phyloP scores from a whole-genome alignment of 345 rosid genomes.

The Capsella bursapastoris region DNA sequence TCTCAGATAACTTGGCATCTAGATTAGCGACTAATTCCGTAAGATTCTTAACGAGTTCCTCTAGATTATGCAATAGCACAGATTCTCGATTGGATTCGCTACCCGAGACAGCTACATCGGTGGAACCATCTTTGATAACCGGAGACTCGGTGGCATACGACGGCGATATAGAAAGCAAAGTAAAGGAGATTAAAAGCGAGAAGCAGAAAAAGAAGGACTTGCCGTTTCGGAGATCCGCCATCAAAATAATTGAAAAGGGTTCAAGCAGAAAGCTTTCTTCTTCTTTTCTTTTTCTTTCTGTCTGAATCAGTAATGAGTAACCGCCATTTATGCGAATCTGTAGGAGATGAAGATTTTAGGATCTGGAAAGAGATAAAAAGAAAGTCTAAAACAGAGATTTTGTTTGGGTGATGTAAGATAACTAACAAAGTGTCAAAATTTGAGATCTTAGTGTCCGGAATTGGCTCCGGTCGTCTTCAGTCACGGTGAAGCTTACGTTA shows the following conservation, averaged over 20 bases:
- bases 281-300: not conserved
- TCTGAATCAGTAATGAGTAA: conserved; percentile 44
- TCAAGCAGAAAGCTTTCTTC: conserved; percentile 6
- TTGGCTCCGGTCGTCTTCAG: conserved; percentile 34
- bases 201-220: conserved; percentile 54
- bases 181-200: conserved; percentile 16
- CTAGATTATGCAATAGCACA: conserved; percentile 60
- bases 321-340: conserved; percentile 42
- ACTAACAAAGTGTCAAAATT: not conserved
- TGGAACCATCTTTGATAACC: conserved; percentile 35
- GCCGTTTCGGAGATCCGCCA: conserved; percentile 65
- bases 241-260: conserved; percentile 27
- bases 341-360: conserved; percentile 33
- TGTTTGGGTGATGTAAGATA: conserved; percentile 6
- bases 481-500: conserved; percentile 21
- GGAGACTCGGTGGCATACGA: conserved; percentile 41
- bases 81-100: conserved; percentile 30
- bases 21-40: conserved; percentile 63
- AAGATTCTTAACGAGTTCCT: conserved; percentile 72
- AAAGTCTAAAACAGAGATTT: conserved; percentile 34
- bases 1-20: conserved; percentile 56
- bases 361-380: conserved; percentile 39
- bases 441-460: conserved; percentile 21
- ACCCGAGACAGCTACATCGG: conserved; percentile 35
- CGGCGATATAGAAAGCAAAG: conserved; percentile 49